Percentiles rank a stretch among this genome's conserved stretches.
phyloP scores from a whole-genome alignment of 176 grass and related monocot genomes.

The Aegilops sharonensis region DNA sequence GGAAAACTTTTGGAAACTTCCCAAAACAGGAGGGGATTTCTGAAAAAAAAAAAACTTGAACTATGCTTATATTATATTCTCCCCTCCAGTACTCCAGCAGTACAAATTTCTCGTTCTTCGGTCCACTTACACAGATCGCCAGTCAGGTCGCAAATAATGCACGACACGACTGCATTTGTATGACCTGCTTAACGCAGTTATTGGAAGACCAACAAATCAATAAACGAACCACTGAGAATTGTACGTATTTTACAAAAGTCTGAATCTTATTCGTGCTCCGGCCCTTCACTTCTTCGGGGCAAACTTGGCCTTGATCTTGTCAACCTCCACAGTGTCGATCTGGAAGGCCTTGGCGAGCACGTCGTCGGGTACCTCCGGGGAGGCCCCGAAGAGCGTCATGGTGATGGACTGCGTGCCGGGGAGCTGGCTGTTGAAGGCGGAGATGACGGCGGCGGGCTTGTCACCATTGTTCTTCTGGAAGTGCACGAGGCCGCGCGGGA shows the following conservation, averaged over 20 bases:
- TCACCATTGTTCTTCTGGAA: slow-evolving; percentile 66
- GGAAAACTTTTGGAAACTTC: no score
- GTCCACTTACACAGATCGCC: no score
- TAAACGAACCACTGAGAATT: not conserved
- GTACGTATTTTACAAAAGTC: not conserved
- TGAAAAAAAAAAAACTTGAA: no score
- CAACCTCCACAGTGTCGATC: slow-evolving; percentile 54
- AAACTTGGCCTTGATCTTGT: slow-evolving; percentile 68
- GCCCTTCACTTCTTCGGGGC: slow-evolving; percentile 42
- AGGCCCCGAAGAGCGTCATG: slow-evolving; percentile 54
- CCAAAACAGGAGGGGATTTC: no score
- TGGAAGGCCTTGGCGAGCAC: slow-evolving; percentile 82
- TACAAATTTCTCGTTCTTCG: no score
- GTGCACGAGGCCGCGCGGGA: slow-evolving; percentile 71
- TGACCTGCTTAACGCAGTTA: not conserved
- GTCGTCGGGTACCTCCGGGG: slow-evolving; percentile 33
- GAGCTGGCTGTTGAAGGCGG: slow-evolving; percentile 88
- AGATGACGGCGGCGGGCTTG: slow-evolving; percentile 47
- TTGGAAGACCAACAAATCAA: not conserved
- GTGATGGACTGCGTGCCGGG: slow-evolving; percentile 72
- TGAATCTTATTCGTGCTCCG: not conserved
- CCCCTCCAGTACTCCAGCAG: no score
- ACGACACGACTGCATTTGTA: not conserved
- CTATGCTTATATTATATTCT: no score
- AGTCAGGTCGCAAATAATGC: not conserved